Conservation (phyloP, 2,329 filamentous ascomycete species). For the Dryadomyces quercivorus region DNA sequence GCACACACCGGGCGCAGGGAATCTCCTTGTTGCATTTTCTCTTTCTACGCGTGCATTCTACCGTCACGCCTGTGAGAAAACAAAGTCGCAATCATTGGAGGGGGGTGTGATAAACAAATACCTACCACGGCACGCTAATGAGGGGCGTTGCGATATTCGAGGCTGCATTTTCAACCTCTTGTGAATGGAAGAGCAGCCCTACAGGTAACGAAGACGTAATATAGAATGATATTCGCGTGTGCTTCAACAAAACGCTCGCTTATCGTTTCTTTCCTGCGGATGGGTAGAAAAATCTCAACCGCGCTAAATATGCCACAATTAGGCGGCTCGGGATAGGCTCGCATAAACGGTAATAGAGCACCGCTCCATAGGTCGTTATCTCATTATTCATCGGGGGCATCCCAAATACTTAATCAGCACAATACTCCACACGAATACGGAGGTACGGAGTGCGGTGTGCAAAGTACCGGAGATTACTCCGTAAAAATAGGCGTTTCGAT, state of each 20-base stretch:
- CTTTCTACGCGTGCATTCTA: conserved; percentile 13
- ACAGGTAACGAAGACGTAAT: background rate
- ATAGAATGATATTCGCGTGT: background rate
- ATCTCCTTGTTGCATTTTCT: conserved; percentile 14
- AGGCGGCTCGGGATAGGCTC: too few species aligned
- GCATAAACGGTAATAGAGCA: too few species aligned
- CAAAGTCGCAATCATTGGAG: background rate
- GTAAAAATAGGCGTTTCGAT: too few species aligned
- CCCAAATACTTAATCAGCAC: too few species aligned
- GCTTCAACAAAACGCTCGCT: background rate
- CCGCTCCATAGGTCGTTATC: too few species aligned
- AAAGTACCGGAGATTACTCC: too few species aligned
- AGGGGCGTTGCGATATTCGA: conserved; percentile 9
- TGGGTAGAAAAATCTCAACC: background rate
- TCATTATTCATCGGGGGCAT: too few species aligned
- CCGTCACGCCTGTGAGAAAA: background rate
- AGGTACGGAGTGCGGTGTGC: too few species aligned
- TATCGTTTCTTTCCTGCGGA: background rate
- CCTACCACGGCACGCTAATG: conserved; percentile 9
- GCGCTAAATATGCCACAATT: too few species aligned
- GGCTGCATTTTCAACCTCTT: conserved; percentile 1
- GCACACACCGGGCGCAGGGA: conserved; percentile 11
- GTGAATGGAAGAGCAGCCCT: background rate
- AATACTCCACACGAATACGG: too few species aligned
- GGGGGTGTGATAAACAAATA: background rate